phyloP scores from a whole-genome alignment of 2,329 filamentous ascomycete species.

The Sarocladium brachiariae region DNA sequence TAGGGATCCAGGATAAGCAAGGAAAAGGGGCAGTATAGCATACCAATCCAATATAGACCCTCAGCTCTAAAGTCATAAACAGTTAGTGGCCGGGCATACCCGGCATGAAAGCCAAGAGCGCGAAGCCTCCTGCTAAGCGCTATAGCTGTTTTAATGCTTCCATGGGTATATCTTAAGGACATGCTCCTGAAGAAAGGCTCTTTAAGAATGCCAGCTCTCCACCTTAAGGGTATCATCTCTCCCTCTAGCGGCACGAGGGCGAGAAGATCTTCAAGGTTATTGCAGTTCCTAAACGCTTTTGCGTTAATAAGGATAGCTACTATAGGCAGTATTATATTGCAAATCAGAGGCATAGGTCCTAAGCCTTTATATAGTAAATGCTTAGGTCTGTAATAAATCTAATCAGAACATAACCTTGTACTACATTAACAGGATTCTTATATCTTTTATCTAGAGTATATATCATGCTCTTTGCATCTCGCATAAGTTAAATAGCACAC shows the following conservation, averaged over 20 bases:
- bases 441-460: not conserved
- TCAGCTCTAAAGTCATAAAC: not conserved
- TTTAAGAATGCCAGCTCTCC: not conserved
- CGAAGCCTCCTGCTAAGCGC: not conserved
- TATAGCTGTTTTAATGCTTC: not conserved
- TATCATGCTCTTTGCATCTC: not conserved
- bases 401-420: not conserved
- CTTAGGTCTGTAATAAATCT: not conserved
- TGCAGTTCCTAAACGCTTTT: not conserved
- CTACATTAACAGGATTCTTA: not conserved
- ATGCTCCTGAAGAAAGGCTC: not conserved
- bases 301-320: not conserved
- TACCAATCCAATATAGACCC: not conserved
- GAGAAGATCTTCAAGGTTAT: not conserved
- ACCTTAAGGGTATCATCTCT: not conserved
- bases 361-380: not conserved
- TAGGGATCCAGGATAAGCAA: not conserved
- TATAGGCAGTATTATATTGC: not conserved
- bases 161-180: not conserved
- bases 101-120: not conserved
- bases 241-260: not conserved
- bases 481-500: not conserved
- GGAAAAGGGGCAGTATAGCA: not conserved
- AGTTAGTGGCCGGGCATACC: not conserved
- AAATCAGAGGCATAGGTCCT: constrained; percentile 1